Evolutionary conservation across 805 yeast species (phyloP), one percentile per base, ranked within the genome.

Genomic region (Wickerhamiella sergipiensis): DNA sequence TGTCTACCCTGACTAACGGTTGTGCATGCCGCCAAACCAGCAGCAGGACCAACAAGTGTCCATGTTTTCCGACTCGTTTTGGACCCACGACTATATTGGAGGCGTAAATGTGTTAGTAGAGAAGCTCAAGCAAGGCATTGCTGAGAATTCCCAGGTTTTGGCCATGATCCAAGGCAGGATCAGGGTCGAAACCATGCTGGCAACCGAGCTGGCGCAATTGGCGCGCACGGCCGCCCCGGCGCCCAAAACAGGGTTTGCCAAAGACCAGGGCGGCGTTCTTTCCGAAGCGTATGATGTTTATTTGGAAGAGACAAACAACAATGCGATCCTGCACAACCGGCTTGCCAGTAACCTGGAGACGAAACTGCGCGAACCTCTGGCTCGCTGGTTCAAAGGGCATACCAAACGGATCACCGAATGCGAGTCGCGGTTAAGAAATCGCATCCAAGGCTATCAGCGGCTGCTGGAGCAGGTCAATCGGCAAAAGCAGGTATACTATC

Each of bases 351-450:
- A 75, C 50, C 77, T 85, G 48, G 76, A 75, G 52, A 56, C 65
- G 2, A 63, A 74, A 52, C 85, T 85, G 0, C 66, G 82, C 49
- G 72, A 71, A 9, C 95, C 94, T 0, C 83, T 86, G 56, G 63
- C 75, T 9, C 73, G 73, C 57, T 86, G 92, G 90, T 73, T 84
- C 49, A 66, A 67, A 21, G 85, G 80, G 48, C 94, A 86, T 65
- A 75, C 74, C 52, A 74, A 74, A 53, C 67, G 90, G 44, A 72
- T 85, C 1, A 74, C 71, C 38, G 76, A 74, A 54, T 74, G 81
- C 24, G 80, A 80, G 52, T 69, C 73, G 50, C 65, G 69, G 6
- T 66, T 84, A 21, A 61, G 64, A 40, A 71, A 67, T 10, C 77
- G 76, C 51, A 71, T 77, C 29, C 71, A 72, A 51, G 70, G 66